A percentile compares a stretch with the other conserved stretches of the same genome.
Evolutionary conservation across 1,139 yeast species (phyloP).

Genomic region (Sugiyamaella japonica): DNA sequence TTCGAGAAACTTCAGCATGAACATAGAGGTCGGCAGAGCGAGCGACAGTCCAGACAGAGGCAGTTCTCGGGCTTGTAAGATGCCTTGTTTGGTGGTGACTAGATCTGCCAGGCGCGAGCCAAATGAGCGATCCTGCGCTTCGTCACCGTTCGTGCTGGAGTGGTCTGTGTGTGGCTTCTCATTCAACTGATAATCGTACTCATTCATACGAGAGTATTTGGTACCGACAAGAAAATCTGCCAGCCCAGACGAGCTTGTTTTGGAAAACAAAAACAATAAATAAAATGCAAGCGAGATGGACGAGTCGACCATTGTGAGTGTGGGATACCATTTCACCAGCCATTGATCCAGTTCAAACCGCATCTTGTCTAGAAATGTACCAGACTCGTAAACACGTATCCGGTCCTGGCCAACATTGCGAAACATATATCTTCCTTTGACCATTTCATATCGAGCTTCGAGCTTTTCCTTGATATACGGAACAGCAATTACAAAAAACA

Average conservation of each 20-base stretch:
- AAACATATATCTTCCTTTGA: constrained; percentile 60
- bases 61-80: constrained; percentile 43
- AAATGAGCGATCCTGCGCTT: constrained; percentile 5
- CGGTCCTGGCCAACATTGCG: constrained; percentile 46
- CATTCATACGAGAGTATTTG: constrained; percentile 67
- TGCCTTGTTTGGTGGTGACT: constrained; percentile 28
- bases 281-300: constrained; percentile 59
- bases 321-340: constrained; percentile 65
- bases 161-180: constrained; percentile 14
- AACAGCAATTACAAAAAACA: constrained; percentile 63
- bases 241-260: constrained; percentile 61
- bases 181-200: constrained; percentile 58
- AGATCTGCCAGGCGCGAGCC: constrained; percentile 23
- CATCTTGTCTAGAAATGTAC: constrained; percentile 22
- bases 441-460: constrained; percentile 61
- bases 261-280: constrained; percentile 67
- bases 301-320: constrained; percentile 50
- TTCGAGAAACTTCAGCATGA: constrained; percentile 80
- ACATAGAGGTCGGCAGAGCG: constrained; percentile 81
- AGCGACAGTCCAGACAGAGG: constrained; percentile 34
- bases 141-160: too few species aligned
- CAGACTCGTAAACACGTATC: constrained; percentile 32
- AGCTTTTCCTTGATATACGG: constrained; percentile 72
- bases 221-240: constrained; percentile 63
- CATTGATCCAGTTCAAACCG: constrained; percentile 42